phyloP scores from a whole-genome alignment of 495 filamentous ascomycete genomes.

The Aspergillus wentii region DNA sequence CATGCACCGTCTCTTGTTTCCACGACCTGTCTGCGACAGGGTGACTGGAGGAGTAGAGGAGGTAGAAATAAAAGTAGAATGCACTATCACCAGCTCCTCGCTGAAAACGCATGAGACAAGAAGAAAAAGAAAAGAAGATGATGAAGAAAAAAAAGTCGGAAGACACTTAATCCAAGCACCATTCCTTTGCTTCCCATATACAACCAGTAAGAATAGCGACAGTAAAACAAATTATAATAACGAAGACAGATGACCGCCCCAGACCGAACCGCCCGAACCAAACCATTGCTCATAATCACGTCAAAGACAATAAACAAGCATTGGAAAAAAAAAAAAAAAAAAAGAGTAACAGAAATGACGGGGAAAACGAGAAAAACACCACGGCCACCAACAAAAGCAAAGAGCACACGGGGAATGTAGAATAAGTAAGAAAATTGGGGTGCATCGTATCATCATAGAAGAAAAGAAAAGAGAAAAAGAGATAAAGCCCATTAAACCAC shows the following conservation, averaged over 20 bases:
- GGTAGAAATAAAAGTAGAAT: too few species aligned
- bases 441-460: constrained; percentile 16
- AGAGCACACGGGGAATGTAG: constrained; percentile 3
- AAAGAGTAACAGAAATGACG: constrained; percentile 6
- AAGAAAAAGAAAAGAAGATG: too few species aligned
- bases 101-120: too few species aligned
- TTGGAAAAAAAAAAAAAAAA: constrained; percentile 10
- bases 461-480: constrained; percentile 5
- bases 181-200: constrained; percentile 2
- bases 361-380: constrained; percentile 3
- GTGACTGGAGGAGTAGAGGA: too few species aligned
- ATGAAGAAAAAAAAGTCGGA: too few species aligned
- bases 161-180: too few species aligned
- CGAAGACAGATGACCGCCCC: constrained; percentile 22
- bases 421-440: constrained; percentile 8
- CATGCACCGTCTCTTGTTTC: too few species aligned
- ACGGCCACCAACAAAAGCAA: constrained; percentile 4
- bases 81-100: too few species aligned
- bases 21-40: too few species aligned
- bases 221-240: constrained; percentile 11
- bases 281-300: constrained; percentile 23
- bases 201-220: constrained; percentile 4
- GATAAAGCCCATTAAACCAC: too few species aligned
- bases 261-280: constrained; percentile 21
- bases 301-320: constrained; percentile 12